These are phyloP conservation scores for Alternaria angustiovoidea DNA, from an alignment of 2,329 filamentous ascomycete genomes.

Conservation along the genomic window DNA sequence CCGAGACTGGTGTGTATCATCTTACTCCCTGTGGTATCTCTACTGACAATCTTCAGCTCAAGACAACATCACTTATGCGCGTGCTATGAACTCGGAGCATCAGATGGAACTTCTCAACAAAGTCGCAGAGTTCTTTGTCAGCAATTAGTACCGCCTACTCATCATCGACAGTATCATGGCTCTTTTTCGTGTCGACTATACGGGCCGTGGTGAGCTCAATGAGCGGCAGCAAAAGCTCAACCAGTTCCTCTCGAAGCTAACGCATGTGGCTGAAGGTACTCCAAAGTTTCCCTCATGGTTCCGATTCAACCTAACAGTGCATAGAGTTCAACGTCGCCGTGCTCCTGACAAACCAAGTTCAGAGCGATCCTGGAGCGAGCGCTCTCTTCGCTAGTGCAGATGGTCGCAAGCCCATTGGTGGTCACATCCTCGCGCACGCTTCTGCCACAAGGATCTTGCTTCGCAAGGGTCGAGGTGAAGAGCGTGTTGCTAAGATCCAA, in stretches of 20 bases:
- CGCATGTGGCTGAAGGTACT: constrained; percentile 69
- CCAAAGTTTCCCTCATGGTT: no score
- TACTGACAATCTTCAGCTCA: constrained; percentile 65
- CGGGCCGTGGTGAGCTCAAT: constrained; percentile 71
- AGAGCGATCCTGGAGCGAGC: constrained; percentile 73
- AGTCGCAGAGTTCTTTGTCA: constrained; percentile 67
- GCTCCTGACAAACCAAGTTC: constrained; percentile 71
- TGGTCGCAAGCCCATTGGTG: constrained; percentile 72
- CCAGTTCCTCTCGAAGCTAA: constrained; percentile 69
- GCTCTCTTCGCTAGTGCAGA: constrained; percentile 73
- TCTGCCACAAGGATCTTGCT: constrained; percentile 72
- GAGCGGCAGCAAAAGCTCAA: constrained; percentile 74
- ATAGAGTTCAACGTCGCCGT: constrained; percentile 71
- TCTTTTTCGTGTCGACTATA: constrained; percentile 72
- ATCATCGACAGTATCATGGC: constrained; percentile 76
- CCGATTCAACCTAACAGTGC: neutral
- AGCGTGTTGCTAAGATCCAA: constrained; percentile 73
- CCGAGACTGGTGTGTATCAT: constrained; percentile 38
- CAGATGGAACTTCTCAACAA: constrained; percentile 70
- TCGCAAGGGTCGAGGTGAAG: constrained; percentile 73
- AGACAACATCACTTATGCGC: constrained; percentile 73
- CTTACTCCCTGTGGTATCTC: constrained; percentile 29
- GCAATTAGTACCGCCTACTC: constrained; percentile 70
- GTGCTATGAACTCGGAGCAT: constrained; percentile 71
- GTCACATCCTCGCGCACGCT: constrained; percentile 74